Base-by-base conservation (phyloP, 2,329 filamentous ascomycete genomes). In the Nigrograna mackinnonii region DNA sequence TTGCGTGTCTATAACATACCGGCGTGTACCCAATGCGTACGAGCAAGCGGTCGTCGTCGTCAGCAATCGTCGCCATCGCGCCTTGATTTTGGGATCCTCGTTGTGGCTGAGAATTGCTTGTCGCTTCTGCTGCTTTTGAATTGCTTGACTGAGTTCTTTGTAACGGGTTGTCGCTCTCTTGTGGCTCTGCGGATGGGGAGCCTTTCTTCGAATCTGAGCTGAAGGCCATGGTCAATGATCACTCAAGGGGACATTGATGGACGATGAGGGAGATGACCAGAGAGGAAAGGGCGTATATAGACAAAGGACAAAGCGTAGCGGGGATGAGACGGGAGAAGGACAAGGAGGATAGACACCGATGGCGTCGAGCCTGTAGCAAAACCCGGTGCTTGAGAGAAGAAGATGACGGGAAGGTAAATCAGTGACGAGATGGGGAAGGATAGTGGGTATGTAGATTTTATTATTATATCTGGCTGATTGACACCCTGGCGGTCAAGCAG, bases 11-110 rank as follows among this genome's bases (percentile, higher is more conserved):
- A 28, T 28, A n/a, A 20, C 67, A 41, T 66, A 83, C 82, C 66
- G 84, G 82, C 52, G 76, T 80, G 59, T 85, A 85, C 21, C 82
- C 82, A 55, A 84, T 84, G 41, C 79, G 76, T 42, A 79, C 79
- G 16, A 85, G 69, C 20, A 84, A 64, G 26, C 78, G 74, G 59
- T 83, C 82, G 46, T 85, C 82, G 38, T 83, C 79, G 54, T 84
- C 73, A 26, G 73, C 64, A 44, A 79, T 78, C n/a, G 69, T 74
- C 39, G 74, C 72, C 75, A 78, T 75, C 32, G 20, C 22, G 34
- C 24, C 17, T 33, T 30, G 26, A n/a, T n/a, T n/a, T n/a, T n/a
- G n/a, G n/a, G n/a, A n/a, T n/a, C n/a, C n/a, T 22, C 51, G 56
- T 21, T 35, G 46, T 18, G 46, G 49, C 18, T 44, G 45, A 7